These are phyloP conservation scores for Strobilomyces echinocephalus DNA, from an alignment of 768 basidiomycete genomes.

Conservation along the genomic window DNA sequence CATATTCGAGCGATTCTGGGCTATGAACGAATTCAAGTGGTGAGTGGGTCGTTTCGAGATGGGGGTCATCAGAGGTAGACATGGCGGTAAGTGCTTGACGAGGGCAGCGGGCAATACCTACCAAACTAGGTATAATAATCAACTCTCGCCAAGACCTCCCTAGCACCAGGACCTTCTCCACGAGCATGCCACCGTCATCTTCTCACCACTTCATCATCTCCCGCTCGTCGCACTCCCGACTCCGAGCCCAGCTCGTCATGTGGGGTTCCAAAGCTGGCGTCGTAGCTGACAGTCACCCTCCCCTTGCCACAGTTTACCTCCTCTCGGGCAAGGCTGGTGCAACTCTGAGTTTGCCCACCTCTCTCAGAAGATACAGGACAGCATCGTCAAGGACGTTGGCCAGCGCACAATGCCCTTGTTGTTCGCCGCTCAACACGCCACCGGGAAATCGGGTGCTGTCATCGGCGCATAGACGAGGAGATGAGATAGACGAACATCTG, in stretches of 20 bases:
- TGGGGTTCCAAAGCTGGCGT: slow-evolving; percentile 45
- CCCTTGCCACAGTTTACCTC: slow-evolving; percentile 87
- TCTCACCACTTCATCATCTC: slow-evolving; percentile 91
- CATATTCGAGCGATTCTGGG: too few relatives aligned
- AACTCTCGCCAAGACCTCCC: too few relatives aligned
- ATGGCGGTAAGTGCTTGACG: too few relatives aligned
- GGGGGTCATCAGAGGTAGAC: too few relatives aligned
- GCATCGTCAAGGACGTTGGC: slow-evolving; percentile 68
- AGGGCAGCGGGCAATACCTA: too few relatives aligned
- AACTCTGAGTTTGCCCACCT: slow-evolving; percentile 74
- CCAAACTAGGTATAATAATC: too few relatives aligned
- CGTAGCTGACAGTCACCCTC: slow-evolving; percentile 53
- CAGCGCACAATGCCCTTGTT: slow-evolving; percentile 67
- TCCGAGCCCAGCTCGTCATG: slow-evolving; percentile 70
- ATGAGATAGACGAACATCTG: slow-evolving; percentile 56
- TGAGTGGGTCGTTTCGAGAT: too few relatives aligned
- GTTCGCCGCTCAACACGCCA: slow-evolving; percentile 58
- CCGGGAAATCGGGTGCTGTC: slow-evolving; percentile 47
- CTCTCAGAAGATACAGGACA: slow-evolving; percentile 58
- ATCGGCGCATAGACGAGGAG: slow-evolving; percentile 51
- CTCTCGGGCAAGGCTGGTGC: slow-evolving; percentile 90
- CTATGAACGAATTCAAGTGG: too few relatives aligned
- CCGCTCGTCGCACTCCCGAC: slow-evolving; percentile 86
- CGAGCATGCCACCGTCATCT: too few relatives aligned
- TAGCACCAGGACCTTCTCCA: too few relatives aligned